Conservation (phyloP, 768 basidiomycete genomes). For the Boletus rubescentipes region DNA sequence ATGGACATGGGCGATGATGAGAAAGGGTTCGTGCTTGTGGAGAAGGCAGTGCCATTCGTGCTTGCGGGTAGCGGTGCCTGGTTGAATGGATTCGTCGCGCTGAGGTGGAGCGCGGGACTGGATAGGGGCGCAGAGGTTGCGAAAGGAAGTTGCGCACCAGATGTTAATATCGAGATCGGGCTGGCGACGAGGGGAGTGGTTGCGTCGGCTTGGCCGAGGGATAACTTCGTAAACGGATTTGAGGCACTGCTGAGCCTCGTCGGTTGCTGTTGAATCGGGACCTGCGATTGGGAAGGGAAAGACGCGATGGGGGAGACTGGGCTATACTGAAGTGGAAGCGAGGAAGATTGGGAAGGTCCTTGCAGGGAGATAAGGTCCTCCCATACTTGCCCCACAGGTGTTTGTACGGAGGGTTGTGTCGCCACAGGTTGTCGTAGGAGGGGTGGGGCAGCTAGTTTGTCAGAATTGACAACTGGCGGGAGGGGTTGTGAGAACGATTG, state of each 20-base stretch:
- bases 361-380: slow-evolving; percentile 55
- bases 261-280: slow-evolving; percentile 7
- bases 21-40: slow-evolving; percentile 18
- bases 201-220: slow-evolving; percentile 5
- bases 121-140: slow-evolving; percentile 1
- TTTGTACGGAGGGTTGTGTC: slow-evolving; percentile 15
- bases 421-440: slow-evolving; percentile 3
- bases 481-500: slow-evolving; percentile 40
- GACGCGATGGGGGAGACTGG: not conserved
- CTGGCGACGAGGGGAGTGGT: not conserved
- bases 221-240: slow-evolving; percentile 24
- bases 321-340: slow-evolving; percentile 47
- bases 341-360: slow-evolving; percentile 35
- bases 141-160: slow-evolving; percentile 5
- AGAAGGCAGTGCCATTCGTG: not conserved
- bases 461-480: slow-evolving; percentile 10
- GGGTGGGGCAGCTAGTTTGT: slow-evolving; percentile 12
- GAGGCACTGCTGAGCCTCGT: not conserved
- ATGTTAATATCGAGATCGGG: slow-evolving; percentile 6
- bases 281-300: slow-evolving; percentile 18
- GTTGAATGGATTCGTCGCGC: slow-evolving; percentile 21
- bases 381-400: slow-evolving; percentile 48
- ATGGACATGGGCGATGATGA: not conserved
- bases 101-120: slow-evolving; percentile 15
- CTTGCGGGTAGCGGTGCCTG: not conserved